Percentiles rank a stretch among this genome's conserved stretches.
These are phyloP conservation scores for Gracilaria caudata DNA, from an alignment of 23 red algal species.

Conservation along the genomic window DNA sequence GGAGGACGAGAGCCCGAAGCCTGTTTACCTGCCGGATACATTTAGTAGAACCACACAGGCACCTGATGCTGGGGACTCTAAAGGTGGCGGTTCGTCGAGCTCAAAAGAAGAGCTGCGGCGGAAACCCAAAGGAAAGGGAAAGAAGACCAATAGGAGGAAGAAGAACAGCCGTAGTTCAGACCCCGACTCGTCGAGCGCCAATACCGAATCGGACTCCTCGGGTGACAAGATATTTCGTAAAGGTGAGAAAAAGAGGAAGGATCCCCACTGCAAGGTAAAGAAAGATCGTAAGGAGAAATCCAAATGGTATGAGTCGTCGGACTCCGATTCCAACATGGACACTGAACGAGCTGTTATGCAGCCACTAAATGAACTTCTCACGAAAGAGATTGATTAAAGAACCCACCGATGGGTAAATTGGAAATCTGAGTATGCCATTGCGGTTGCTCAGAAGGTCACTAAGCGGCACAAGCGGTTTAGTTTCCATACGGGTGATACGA, in stretches of 20 bases:
- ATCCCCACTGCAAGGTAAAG: background rate
- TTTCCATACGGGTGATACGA: background rate
- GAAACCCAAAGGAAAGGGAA: background rate
- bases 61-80: background rate
- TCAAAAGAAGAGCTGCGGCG: background rate
- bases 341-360: background rate
- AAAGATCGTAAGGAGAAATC: background rate
- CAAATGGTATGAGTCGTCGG: background rate
- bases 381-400: background rate
- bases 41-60: background rate
- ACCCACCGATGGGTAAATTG: background rate
- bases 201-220: background rate
- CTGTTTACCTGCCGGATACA: background rate
- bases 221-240: background rate
- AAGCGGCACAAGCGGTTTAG: background rate
- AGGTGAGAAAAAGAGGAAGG: background rate
- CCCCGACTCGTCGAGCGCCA: background rate
- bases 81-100: background rate
- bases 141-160: conserved; percentile 1
- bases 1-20: background rate
- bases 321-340: background rate
- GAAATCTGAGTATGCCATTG: background rate
- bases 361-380: conserved; percentile 11
- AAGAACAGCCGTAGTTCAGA: background rate
- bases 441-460: background rate